Conservation (phyloP, 1,139 yeast species). For the Magnusiomyces fungicola region DNA sequence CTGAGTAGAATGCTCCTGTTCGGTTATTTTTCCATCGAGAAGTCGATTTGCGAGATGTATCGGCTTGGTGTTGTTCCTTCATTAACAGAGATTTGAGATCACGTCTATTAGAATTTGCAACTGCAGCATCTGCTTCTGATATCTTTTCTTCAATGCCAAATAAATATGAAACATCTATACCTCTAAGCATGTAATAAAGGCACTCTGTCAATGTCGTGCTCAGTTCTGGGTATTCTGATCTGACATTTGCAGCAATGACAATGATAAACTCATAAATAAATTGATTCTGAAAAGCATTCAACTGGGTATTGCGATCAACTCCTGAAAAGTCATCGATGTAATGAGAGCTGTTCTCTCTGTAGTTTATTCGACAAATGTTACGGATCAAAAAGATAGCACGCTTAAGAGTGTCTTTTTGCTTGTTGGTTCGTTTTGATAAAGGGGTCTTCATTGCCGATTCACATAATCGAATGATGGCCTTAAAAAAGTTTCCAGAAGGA, state of each 20-base stretch:
- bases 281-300: slow-evolving; percentile 53
- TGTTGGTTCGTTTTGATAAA: slow-evolving; percentile 50
- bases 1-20: background rate
- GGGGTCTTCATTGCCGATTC: slow-evolving; percentile 53
- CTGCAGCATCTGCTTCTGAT: background rate
- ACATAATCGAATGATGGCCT: slow-evolving; percentile 64
- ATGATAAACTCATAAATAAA: slow-evolving; percentile 65
- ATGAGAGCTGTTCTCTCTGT: slow-evolving; percentile 47
- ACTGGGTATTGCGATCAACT: slow-evolving; percentile 33
- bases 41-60: background rate
- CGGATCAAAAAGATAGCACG: slow-evolving; percentile 68
- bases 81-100: background rate
- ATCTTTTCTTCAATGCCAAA: background rate
- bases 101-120: background rate
- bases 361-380: slow-evolving; percentile 69
- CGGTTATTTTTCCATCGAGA: background rate
- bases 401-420: slow-evolving; percentile 68
- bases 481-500: slow-evolving; percentile 54
- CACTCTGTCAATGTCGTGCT: slow-evolving; percentile 65
- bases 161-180: slow-evolving; percentile 35
- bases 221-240: slow-evolving; percentile 56
- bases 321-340: background rate
- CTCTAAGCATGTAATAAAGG: slow-evolving; percentile 53
- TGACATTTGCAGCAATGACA: slow-evolving; percentile 60
- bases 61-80: background rate